These are phyloP conservation scores for Meredithiella fracta DNA, from an alignment of 2,329 filamentous ascomycete genomes.

Conservation along the genomic window DNA sequence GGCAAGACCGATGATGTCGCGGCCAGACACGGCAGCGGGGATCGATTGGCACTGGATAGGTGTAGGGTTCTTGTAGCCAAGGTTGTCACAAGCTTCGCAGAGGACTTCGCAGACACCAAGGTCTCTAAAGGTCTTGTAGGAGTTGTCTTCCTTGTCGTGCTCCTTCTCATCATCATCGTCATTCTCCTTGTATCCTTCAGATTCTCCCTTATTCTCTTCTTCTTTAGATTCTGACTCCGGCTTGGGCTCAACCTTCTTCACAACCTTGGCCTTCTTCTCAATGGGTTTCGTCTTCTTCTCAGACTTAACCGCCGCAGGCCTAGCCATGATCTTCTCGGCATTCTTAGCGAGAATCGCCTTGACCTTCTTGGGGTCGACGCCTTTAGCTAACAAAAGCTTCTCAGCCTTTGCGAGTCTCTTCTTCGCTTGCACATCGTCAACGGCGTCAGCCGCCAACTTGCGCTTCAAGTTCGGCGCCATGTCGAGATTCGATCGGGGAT, in stretches of 20 bases:
- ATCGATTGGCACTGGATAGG: conserved; percentile 80
- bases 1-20: conserved; percentile 83
- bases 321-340: not conserved
- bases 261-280: not conserved
- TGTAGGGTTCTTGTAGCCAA: conserved; percentile 75
- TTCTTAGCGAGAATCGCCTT: not conserved
- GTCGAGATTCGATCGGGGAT: not conserved
- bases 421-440: conserved; percentile 7
- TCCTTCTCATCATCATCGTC: conserved; percentile 6
- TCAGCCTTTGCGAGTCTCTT: conserved; percentile 13
- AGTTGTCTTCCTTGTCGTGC: conserved; percentile 19
- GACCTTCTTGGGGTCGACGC: conserved; percentile 1
- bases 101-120: conserved; percentile 70
- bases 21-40: conserved; percentile 58
- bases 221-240: conserved; percentile 4
- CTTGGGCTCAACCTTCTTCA: not conserved
- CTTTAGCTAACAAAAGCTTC: conserved; percentile 5
- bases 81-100: conserved; percentile 68
- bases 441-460: conserved; percentile 10
- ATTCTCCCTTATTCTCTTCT: not conserved
- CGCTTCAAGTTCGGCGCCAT: conserved; percentile 11
- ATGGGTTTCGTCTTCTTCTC: not conserved
- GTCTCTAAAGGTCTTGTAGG: conserved; percentile 48
- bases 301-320: not conserved
- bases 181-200: conserved; percentile 1